These are phyloP conservation scores for Kalanchoe fedtschenkoi DNA, from an alignment of 164 flowering plant species.

Conservation along the genomic window DNA sequence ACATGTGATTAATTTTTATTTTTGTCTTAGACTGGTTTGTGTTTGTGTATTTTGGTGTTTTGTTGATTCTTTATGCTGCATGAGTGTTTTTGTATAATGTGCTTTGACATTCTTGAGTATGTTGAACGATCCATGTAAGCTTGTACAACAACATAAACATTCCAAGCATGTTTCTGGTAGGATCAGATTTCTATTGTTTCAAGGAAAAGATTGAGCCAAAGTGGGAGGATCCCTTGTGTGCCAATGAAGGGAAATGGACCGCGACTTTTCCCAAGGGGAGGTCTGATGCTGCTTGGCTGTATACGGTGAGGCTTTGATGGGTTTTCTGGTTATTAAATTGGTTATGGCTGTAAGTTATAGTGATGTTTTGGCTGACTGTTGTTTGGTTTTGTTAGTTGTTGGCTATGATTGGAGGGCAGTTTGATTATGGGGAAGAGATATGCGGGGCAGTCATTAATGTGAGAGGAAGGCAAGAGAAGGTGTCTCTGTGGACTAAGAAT, in stretches of 20 bases:
- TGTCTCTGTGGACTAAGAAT: conserved; percentile 82
- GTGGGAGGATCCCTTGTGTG: conserved; percentile 97
- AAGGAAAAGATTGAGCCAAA: conserved; percentile 80
- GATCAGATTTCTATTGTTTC: conserved; percentile 37
- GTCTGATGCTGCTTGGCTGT: conserved; percentile 69
- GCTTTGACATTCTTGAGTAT: too few species aligned
- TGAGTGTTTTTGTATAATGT: too few species aligned
- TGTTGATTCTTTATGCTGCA: background rate
- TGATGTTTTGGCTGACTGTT: conserved; percentile 7
- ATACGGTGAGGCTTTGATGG: conserved; percentile 46
- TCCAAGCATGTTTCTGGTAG: conserved; percentile 68
- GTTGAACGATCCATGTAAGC: conserved; percentile 25
- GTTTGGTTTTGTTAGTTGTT: conserved; percentile 36
- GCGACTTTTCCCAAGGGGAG: conserved; percentile 39
- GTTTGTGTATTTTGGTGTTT: too few species aligned
- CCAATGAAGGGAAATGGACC: conserved; percentile 96
- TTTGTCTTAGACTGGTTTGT: too few species aligned
- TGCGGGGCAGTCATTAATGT: conserved; percentile 94
- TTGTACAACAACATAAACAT: conserved; percentile 69
- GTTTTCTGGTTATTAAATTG: background rate
- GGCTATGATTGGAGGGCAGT: conserved; percentile 97
- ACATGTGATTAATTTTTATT: too few species aligned
- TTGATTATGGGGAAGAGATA: conserved; percentile 89
- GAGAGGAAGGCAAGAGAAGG: conserved; percentile 60
- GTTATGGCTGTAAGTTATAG: background rate